Base-by-base conservation (phyloP, 257 asterid genomes). In the Salvia miltiorrhiza region DNA sequence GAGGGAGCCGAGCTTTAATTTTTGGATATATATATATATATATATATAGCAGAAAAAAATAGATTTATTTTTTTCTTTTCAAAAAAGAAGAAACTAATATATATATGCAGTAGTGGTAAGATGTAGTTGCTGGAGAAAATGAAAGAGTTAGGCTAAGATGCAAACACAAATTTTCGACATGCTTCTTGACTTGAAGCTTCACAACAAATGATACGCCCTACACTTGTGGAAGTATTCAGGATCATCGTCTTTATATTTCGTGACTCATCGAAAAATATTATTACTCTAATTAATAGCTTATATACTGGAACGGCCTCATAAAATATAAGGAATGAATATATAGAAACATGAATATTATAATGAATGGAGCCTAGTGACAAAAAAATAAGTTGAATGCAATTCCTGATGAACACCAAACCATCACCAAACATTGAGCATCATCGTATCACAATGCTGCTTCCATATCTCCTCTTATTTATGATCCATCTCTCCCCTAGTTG, bases 181-280 rank as follows among this genome's bases (percentile, higher is more conserved):
- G 61, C 68, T 63, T 63, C 68, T 63, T 63, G 68, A 24, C 68
- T 41, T 12, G 67, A 62, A 23, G 64, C 45, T 50, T 71, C 45
- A 49, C 44, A 60, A 41, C 47, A 65, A 52, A 70, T 47, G 39
- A 68, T 65, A 50, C 65, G 8, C 13, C 79, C 80, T 63, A 13
- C 0, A 52, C 50, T 76, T 48, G 12, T 13, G 80, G 57, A 26
- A 20, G 39, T 21, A 33, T 24, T 14, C 32, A 33, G 26, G 43
- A 57, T 41, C 86, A 78, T 58, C 45, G 24, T 60, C 83, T 81
- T 78, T 73, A 59, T 59, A 54, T 63, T 69, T 69, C 6, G 14
- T 41, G 69, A 23, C 43, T 6, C 11, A 6, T 8, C 43, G 9
- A 37, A 9, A 30, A 30, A 30, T 30, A 37, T 37, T 37, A 35